phyloP scores from a whole-genome alignment of 1,284 basidiomycete species.

The Heterobasidion parviporum region DNA sequence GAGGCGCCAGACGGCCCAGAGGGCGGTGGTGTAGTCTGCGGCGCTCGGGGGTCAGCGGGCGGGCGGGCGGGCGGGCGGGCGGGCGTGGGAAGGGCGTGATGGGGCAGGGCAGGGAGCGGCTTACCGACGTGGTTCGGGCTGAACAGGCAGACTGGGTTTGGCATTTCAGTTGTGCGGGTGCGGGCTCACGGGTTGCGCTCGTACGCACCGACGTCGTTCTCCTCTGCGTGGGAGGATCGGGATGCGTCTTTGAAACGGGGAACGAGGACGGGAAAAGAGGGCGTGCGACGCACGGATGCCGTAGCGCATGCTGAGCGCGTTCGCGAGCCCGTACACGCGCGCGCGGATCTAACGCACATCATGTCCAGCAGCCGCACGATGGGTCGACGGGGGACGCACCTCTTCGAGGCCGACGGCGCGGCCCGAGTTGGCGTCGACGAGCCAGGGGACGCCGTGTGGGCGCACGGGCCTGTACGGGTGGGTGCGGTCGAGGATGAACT shows the following conservation, averaged over 20 bases:
- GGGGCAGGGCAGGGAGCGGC: too few species aligned
- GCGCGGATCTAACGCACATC: slow-evolving; percentile 27
- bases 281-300: slow-evolving; percentile 18
- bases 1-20: slow-evolving; percentile 70
- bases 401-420: slow-evolving; percentile 35
- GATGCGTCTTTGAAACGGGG: neutral
- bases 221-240: slow-evolving; percentile 14
- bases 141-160: slow-evolving; percentile 47
- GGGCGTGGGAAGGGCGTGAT: too few species aligned
- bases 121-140: slow-evolving; percentile 60
- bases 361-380: neutral
- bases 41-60: neutral
- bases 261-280: slow-evolving; percentile 9
- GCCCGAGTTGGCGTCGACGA: slow-evolving; percentile 57
- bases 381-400: slow-evolving; percentile 23
- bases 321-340: slow-evolving; percentile 52
- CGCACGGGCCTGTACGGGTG: slow-evolving; percentile 41
- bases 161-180: neutral
- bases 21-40: slow-evolving; percentile 59
- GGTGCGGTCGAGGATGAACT: slow-evolving; percentile 59
- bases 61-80: too few species aligned
- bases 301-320: slow-evolving; percentile 45
- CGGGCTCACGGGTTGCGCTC: neutral
- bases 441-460: slow-evolving; percentile 39
- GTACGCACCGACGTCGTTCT: slow-evolving; percentile 38